phyloP scores from a whole-genome alignment of 257 asterid genomes.

The Solanum tarapatanum region DNA sequence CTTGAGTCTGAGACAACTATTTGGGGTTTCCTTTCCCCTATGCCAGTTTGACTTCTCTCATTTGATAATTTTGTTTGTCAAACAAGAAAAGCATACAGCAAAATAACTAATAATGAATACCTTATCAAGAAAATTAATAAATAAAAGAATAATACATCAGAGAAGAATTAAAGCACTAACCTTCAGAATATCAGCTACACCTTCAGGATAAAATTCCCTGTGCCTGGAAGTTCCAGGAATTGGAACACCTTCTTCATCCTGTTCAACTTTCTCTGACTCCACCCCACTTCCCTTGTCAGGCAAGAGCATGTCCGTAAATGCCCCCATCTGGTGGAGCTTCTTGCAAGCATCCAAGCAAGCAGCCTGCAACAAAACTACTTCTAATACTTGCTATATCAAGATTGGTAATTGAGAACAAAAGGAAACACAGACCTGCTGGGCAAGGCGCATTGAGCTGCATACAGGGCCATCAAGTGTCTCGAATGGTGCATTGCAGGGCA shows the following conservation, averaged over 20 bases:
- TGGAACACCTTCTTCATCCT: conserved; percentile 84
- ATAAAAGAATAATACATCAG: neutral
- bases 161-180: conserved; percentile 29
- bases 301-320: conserved; percentile 98
- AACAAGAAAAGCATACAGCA: neutral
- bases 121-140: neutral
- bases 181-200: conserved; percentile 84
- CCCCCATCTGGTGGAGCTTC: conserved; percentile 99
- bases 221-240: conserved; percentile 98
- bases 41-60: neutral
- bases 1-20: neutral
- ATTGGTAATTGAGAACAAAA: conserved; percentile 1
- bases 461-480: conserved; percentile 91
- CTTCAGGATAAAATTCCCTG: conserved; percentile 98
- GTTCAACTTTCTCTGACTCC: conserved; percentile 63
- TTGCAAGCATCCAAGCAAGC: conserved; percentile 98
- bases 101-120: neutral
- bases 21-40: neutral
- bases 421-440: conserved; percentile 74
- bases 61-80: neutral
- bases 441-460: conserved; percentile 90
- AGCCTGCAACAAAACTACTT: conserved; percentile 40
- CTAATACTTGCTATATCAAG: neutral
- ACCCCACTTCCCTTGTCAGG: conserved; percentile 91
- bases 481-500: conserved; percentile 97